Evolutionary conservation across 1,139 yeast genomes (phyloP).

Genomic region (Scheffersomyces stambukii): DNA sequence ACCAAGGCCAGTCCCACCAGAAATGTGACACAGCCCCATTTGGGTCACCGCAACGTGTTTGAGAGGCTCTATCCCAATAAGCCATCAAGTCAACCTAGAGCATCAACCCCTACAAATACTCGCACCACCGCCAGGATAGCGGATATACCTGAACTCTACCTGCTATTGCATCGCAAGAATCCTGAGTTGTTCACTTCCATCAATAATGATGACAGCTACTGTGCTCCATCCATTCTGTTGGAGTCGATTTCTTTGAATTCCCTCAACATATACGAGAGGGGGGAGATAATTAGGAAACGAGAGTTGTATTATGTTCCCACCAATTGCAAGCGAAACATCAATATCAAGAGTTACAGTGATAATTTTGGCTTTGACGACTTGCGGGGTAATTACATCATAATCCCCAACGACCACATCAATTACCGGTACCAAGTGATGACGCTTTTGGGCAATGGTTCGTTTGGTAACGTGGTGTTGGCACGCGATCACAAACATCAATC

Average conservation of each 20-base stretch:
- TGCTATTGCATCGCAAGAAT: conserved; percentile 18
- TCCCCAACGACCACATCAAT: conserved; percentile 67
- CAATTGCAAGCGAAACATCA: conserved; percentile 24
- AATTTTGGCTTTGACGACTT: conserved; percentile 76
- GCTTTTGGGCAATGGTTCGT: conserved; percentile 74
- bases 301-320: conserved; percentile 38
- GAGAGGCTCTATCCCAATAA: conserved; percentile 8
- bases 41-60: conserved; percentile 7
- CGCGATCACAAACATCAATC: conserved; percentile 53
- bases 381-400: conserved; percentile 57
- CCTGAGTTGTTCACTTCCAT: conserved; percentile 16
- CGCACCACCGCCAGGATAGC: conserved; percentile 12
- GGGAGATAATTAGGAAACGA: conserved; percentile 43
- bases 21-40: conserved; percentile 7
- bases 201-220: conserved; percentile 6
- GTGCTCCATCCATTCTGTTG: no score
- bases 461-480: conserved; percentile 76
- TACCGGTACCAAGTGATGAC: conserved; percentile 64
- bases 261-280: conserved; percentile 48
- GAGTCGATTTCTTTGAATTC: conserved; percentile 9
- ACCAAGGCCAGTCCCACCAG: conserved; percentile 8
- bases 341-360: conserved; percentile 37
- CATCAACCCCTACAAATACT: not conserved
- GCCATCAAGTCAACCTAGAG: conserved; percentile 1
- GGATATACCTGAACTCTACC: conserved; percentile 17